A percentile compares a stretch with the other conserved stretches of the same genome.
phyloP scores from a whole-genome alignment of 768 basidiomycete genomes.

The Lentinula raphanica region DNA sequence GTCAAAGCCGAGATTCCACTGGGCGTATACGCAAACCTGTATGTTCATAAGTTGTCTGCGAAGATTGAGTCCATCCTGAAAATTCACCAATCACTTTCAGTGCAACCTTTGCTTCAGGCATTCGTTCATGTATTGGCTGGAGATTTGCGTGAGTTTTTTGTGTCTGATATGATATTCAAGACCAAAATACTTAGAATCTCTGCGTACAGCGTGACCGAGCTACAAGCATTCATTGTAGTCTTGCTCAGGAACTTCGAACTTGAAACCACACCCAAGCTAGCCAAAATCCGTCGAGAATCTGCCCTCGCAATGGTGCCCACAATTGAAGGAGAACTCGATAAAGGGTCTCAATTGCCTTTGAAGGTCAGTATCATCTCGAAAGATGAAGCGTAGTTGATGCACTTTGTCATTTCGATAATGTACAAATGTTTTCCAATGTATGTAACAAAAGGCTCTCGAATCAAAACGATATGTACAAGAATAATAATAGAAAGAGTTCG shows the following conservation, averaged over 20 bases:
- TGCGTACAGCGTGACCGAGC: slow-evolving; percentile 34
- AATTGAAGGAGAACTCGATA: slow-evolving; percentile 36
- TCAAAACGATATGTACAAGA: background rate
- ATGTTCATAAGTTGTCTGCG: slow-evolving; percentile 9
- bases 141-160: slow-evolving; percentile 19
- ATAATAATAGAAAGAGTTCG: background rate
- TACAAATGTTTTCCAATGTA: background rate
- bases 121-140: slow-evolving; percentile 24
- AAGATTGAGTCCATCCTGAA: too few relatives aligned
- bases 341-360: slow-evolving; percentile 37
- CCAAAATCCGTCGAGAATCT: slow-evolving; percentile 33
- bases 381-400: background rate
- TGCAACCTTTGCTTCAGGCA: slow-evolving; percentile 21
- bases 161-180: background rate
- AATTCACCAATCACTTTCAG: slow-evolving; percentile 7
- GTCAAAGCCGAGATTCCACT: slow-evolving; percentile 22
- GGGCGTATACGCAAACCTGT: slow-evolving; percentile 30
- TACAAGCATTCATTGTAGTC: slow-evolving; percentile 57
- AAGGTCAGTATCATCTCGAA: slow-evolving; percentile 15
- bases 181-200: background rate
- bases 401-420: background rate
- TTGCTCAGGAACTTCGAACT: slow-evolving; percentile 52
- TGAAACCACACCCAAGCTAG: slow-evolving; percentile 30
- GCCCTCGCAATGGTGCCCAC: slow-evolving; percentile 39
- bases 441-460: too few relatives aligned